phyloP scores from a whole-genome alignment of 2,329 filamentous ascomycete genomes.

The Ascochyta pisi region DNA sequence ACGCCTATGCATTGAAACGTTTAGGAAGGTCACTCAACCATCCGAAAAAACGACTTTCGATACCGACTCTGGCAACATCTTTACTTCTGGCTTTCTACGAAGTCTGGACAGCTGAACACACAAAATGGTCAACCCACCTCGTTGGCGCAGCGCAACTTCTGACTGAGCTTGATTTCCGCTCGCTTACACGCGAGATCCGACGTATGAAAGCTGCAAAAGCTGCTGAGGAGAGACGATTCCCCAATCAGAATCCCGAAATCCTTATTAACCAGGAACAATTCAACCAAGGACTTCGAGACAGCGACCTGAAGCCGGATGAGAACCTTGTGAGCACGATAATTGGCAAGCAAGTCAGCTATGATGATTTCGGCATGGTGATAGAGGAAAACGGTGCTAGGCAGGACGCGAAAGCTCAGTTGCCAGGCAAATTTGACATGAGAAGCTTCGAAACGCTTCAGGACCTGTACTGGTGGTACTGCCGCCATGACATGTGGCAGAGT shows the following conservation, averaged over 20 bases:
- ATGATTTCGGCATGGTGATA: slow-evolving; percentile 62
- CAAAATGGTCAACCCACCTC: slow-evolving; percentile 94
- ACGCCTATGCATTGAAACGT: slow-evolving; percentile 81
- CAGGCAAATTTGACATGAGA: slow-evolving; percentile 67
- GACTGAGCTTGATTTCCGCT: slow-evolving; percentile 78
- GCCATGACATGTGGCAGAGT: slow-evolving; percentile 92
- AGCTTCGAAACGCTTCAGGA: slow-evolving; percentile 83
- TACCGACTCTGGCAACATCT: slow-evolving; percentile 86
- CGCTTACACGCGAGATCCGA: slow-evolving; percentile 75
- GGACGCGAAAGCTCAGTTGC: slow-evolving; percentile 46
- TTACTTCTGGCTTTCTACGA: slow-evolving; percentile 90
- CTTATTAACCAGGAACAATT: slow-evolving; percentile 40
- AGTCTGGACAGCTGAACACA: slow-evolving; percentile 91
- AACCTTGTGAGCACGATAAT: slow-evolving; percentile 64
- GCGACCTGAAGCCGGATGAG: slow-evolving; percentile 53
- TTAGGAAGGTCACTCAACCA: slow-evolving; percentile 78
- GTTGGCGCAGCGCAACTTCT: slow-evolving; percentile 83
- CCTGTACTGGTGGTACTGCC: slow-evolving; percentile 94
- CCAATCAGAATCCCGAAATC: slow-evolving; percentile 40
- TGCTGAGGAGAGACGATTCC: slow-evolving; percentile 48
- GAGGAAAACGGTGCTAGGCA: slow-evolving; percentile 36
- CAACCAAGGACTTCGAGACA: slow-evolving; percentile 53
- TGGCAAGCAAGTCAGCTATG: slow-evolving; percentile 65
- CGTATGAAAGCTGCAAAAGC: slow-evolving; percentile 63
- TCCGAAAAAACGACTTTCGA: slow-evolving; percentile 72